Base-by-base conservation (phyloP, 148 eudicot genomes). In the Diospyros lotus region DNA sequence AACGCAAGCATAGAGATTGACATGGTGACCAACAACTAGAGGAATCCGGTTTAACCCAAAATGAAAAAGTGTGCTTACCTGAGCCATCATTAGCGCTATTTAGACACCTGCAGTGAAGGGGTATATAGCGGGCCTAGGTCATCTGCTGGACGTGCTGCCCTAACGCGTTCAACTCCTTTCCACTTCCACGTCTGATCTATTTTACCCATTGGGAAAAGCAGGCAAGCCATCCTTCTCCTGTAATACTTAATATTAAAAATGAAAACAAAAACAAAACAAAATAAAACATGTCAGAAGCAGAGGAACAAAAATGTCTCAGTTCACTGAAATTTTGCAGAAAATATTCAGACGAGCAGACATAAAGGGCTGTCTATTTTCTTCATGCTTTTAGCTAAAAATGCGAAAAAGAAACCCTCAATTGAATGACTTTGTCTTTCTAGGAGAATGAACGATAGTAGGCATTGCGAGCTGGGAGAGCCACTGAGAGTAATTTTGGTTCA, bases 221-320 rank as follows among this genome's bases (percentile, higher is more conserved):
- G 99, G 99, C 66, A 95, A 85, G 9, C 99, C 97, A 62, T 95
- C 99, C 77, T 95, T 95, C 64, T 95, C 97, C 99, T 95, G 91
- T 66, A 28, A 28, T 28, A 28, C 28, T 28, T 28, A 28, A 28
- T 28, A 28, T 28, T 28, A 28, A 28, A 28, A 28, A 28, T 28
- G 28, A 28, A 28, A 28, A 28, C 28, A 0, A 28, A 75, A 56
- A 13, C 12, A 40, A 14, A 13, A 60, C 44, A 53, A 43, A 54
- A 28, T 14, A 44, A 73, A 73, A 14, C 18, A 14, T 46, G 7
- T 68, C 72, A 51, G 50, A 67, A 53, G 46, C 28, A 28, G 28
- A 28, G 28, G 28, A 28, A 28, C 28, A 28, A 28, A 28, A 28
- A 28, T 4, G 5, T 6, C 39, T 43, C 1, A 9, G 41, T 3